Percentiles rank a stretch among this genome's conserved stretches.
These are phyloP conservation scores for Endoconidiophora polonica DNA, from an alignment of 2,329 filamentous ascomycete species.

Conservation along the genomic window DNA sequence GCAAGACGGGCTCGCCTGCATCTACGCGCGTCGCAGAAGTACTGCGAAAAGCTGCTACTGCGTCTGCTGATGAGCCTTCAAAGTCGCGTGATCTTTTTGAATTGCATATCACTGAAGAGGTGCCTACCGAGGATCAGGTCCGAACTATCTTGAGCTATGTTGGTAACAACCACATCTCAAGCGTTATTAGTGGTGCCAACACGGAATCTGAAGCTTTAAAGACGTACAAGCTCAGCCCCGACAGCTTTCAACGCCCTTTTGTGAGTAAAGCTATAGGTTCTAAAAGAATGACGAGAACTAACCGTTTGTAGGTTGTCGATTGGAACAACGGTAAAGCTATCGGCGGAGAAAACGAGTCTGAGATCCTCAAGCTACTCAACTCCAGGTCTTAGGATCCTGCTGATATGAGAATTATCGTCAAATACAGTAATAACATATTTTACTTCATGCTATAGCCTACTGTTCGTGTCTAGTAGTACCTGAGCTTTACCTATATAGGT, in stretches of 20 bases:
- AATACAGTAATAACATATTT: slow-evolving; percentile 17
- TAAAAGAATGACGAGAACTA: slow-evolving; percentile 14
- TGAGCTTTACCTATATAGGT: no score
- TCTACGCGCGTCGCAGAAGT: slow-evolving; percentile 59
- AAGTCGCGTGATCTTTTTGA: slow-evolving; percentile 55
- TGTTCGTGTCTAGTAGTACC: background rate
- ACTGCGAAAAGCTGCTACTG: slow-evolving; percentile 52
- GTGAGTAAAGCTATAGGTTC: slow-evolving; percentile 31
- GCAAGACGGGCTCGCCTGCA: slow-evolving; percentile 57
- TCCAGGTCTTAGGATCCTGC: slow-evolving; percentile 17
- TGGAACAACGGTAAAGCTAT: slow-evolving; percentile 82
- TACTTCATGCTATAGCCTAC: background rate
- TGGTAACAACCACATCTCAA: slow-evolving; percentile 40
- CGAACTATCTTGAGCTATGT: slow-evolving; percentile 73
- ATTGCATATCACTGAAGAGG: slow-evolving; percentile 63
- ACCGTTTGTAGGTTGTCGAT: slow-evolving; percentile 47
- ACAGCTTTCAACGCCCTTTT: slow-evolving; percentile 58
- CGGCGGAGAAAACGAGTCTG: slow-evolving; percentile 65
- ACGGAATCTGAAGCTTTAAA: slow-evolving; percentile 63
- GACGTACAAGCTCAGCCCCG: slow-evolving; percentile 53
- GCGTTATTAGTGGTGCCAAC: slow-evolving; percentile 56
- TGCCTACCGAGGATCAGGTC: slow-evolving; percentile 69
- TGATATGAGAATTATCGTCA: no score
- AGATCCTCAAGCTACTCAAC: slow-evolving; percentile 69
- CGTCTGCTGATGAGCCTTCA: slow-evolving; percentile 20